Evolutionary conservation across 768 basidiomycete species (phyloP).

Genomic region (Xerocomellus amylosporus): DNA sequence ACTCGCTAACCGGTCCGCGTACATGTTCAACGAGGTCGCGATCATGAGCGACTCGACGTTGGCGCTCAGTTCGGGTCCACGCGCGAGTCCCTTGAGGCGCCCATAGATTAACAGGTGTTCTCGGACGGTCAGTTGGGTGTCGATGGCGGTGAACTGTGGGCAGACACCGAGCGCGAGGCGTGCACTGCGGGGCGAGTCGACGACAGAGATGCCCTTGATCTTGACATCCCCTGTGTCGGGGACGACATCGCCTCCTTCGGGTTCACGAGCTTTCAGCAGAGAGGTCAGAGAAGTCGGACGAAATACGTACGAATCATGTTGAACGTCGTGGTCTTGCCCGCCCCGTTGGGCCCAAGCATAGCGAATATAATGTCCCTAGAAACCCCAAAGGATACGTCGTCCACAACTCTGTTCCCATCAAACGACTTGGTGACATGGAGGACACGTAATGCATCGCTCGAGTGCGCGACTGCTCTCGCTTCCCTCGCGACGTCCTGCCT

Average conservation of each 20-base stretch:
- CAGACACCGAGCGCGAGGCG: slow-evolving; percentile 75
- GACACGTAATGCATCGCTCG: slow-evolving; percentile 60
- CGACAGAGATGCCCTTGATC: slow-evolving; percentile 64
- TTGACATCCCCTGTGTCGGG: slow-evolving; percentile 68
- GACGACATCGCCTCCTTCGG: slow-evolving; percentile 61
- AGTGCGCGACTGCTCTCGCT: slow-evolving; percentile 44
- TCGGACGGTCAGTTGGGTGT: slow-evolving; percentile 70
- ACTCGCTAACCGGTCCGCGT: slow-evolving; percentile 70
- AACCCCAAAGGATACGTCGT: slow-evolving; percentile 71
- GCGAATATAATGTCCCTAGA: slow-evolving; percentile 63
- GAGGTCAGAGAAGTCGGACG: background rate
- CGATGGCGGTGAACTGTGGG: slow-evolving; percentile 83
- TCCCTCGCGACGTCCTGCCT: slow-evolving; percentile 56
- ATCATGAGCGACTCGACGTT: slow-evolving; percentile 58
- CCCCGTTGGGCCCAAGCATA: slow-evolving; percentile 78
- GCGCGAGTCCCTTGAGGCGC: slow-evolving; percentile 62
- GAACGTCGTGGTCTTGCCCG: slow-evolving; percentile 80
- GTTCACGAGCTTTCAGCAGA: background rate
- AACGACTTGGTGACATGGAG: slow-evolving; percentile 63
- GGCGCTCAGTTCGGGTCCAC: slow-evolving; percentile 45
- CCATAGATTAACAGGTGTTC: slow-evolving; percentile 75
- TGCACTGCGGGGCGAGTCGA: slow-evolving; percentile 60
- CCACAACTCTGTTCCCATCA: slow-evolving; percentile 55
- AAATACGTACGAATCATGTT: slow-evolving; percentile 66
- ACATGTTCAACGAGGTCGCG: slow-evolving; percentile 55